These are phyloP conservation scores for Pyropia yezoensis DNA, from an alignment of 23 red algal species.

Conservation along the genomic window DNA sequence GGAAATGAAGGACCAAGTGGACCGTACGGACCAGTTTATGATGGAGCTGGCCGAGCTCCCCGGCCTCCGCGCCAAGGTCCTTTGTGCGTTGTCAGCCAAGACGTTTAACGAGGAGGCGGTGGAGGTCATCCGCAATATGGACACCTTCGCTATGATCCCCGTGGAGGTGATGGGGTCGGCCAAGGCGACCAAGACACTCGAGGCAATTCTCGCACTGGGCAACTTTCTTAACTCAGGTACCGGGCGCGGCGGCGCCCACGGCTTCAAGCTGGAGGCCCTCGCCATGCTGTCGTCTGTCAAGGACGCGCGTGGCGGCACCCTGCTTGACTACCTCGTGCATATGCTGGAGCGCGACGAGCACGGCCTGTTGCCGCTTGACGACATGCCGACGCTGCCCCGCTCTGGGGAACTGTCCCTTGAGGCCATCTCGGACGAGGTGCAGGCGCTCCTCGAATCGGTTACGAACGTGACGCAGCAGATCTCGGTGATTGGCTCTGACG, in stretches of 20 bases:
- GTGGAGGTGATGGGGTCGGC: constrained; percentile 72
- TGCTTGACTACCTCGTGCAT: constrained; percentile 64
- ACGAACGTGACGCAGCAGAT: constrained; percentile 81
- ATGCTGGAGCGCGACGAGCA: constrained; percentile 46
- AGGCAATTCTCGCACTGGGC: constrained; percentile 73
- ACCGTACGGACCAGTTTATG: constrained; percentile 81
- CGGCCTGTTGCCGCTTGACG: constrained; percentile 70
- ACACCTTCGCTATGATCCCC: constrained; percentile 80
- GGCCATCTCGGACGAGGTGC: constrained; percentile 75
- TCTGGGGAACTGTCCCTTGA: constrained; percentile 77
- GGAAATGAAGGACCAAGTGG: constrained; percentile 49
- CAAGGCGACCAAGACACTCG: constrained; percentile 48
- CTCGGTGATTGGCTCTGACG: constrained; percentile 62
- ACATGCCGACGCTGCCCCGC: constrained; percentile 56
- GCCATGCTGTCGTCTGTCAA: constrained; percentile 74
- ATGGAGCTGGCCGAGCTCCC: constrained; percentile 75
- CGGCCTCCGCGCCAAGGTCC: constrained; percentile 69
- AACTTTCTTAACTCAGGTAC: constrained; percentile 94
- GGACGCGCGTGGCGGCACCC: constrained; percentile 57
- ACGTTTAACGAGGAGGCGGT: constrained; percentile 87
- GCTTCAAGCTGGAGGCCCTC: constrained; percentile 88
- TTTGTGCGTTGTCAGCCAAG: constrained; percentile 71
- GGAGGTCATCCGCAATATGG: constrained; percentile 83
- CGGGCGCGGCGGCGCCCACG: constrained; percentile 63
- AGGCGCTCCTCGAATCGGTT: constrained; percentile 61